phyloP scores from a whole-genome alignment of 2,329 filamentous ascomycete genomes.

The Whalleya microplaca region DNA sequence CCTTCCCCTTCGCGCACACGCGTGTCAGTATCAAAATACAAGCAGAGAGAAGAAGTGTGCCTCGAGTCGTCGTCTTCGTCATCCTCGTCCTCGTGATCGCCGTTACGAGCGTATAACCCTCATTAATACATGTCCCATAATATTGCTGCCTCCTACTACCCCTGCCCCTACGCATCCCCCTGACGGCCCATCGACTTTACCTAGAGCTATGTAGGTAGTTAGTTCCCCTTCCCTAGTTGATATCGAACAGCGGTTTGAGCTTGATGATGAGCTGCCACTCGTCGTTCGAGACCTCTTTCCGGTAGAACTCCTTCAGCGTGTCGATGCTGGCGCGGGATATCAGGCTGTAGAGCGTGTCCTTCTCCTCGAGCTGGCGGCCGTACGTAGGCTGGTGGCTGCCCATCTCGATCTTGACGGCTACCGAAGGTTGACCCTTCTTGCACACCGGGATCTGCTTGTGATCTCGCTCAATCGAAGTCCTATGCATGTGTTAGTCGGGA shows the following conservation, averaged over 20 bases:
- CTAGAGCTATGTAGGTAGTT: too few species aligned
- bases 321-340: conserved; percentile 91
- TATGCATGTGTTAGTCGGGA: conserved; percentile 46
- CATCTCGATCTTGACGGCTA: conserved; percentile 96
- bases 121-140: neutral
- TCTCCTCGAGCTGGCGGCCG: conserved; percentile 92
- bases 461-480: conserved; percentile 94
- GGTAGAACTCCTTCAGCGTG: conserved; percentile 94
- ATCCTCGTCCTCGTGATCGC: neutral
- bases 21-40: neutral
- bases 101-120: neutral
- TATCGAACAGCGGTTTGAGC: conserved; percentile 92
- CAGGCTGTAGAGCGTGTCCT: conserved; percentile 82
- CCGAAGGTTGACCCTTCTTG: conserved; percentile 96
- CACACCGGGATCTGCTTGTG: conserved; percentile 92
- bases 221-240: conserved; percentile 68
- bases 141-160: too few species aligned
- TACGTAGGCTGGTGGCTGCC: conserved; percentile 91
- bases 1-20: too few species aligned
- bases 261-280: conserved; percentile 96
- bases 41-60: neutral
- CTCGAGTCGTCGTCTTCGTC: neutral
- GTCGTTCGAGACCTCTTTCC: conserved; percentile 63
- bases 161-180: too few species aligned
- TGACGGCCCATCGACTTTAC: too few species aligned